phyloP scores from a whole-genome alignment of 768 basidiomycete genomes.

The Suillus luteus region DNA sequence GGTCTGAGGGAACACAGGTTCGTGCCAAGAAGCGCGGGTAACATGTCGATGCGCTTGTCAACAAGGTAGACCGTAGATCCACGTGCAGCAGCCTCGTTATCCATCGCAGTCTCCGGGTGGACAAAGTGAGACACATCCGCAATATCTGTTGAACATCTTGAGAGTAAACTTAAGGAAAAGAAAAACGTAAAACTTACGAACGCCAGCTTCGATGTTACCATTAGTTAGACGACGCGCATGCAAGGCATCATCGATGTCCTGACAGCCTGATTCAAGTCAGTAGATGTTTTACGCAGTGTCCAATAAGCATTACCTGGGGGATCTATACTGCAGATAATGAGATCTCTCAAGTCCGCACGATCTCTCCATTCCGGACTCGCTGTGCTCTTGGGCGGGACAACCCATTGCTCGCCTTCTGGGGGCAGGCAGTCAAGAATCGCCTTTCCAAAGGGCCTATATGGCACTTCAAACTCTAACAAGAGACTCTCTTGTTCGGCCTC shows the following conservation, averaged over 20 bases:
- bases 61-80: constrained; percentile 98
- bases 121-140: constrained; percentile 99
- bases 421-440: constrained; percentile 93
- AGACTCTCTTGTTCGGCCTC: constrained; percentile 96
- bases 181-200: constrained; percentile 68
- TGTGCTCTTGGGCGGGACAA: constrained; percentile 76
- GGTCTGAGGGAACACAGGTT: constrained; percentile 94
- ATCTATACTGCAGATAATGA: constrained; percentile 95
- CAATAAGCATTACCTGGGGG: constrained; percentile 67
- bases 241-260: constrained; percentile 97
- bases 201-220: constrained; percentile 95
- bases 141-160: constrained; percentile 63
- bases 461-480: constrained; percentile 92
- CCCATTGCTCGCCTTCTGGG: constrained; percentile 86
- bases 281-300: neutral
- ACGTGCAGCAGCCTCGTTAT: constrained; percentile 90
- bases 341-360: constrained; percentile 81
- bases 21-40: constrained; percentile 90
- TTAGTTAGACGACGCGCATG: constrained; percentile 87
- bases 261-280: constrained; percentile 63
- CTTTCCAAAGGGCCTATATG: constrained; percentile 95
- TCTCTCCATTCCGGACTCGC: constrained; percentile 68
- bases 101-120: constrained; percentile 91
- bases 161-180: constrained; percentile 2
- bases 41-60: constrained; percentile 98